phyloP scores from a whole-genome alignment of 2,329 filamentous ascomycete species.

The Dryadomyces quercus-mongolicae region DNA sequence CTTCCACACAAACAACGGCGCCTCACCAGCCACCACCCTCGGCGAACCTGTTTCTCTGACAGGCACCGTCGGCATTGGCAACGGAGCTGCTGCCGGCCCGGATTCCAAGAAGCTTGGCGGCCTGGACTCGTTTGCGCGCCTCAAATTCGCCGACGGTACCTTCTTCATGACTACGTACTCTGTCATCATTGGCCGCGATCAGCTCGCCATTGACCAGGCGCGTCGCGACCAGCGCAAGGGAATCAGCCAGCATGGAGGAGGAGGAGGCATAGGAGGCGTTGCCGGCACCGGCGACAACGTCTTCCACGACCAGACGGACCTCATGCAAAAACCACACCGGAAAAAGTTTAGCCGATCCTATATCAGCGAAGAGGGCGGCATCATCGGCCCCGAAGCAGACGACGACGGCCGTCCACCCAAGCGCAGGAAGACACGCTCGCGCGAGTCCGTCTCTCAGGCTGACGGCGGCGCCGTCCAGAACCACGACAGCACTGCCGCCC shows the following conservation, averaged over 20 bases:
- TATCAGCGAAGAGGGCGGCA: conserved; percentile 58
- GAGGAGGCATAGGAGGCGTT: neutral
- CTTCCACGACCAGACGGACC: conserved; percentile 1
- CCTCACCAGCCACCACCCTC: neutral
- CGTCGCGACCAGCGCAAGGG: conserved; percentile 34
- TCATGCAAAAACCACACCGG: conserved; percentile 13
- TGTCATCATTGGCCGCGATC: conserved; percentile 61
- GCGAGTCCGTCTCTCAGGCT: neutral
- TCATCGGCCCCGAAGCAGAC: conserved; percentile 51
- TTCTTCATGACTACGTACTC: conserved; percentile 70
- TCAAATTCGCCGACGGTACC: conserved; percentile 63
- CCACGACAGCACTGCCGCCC: conserved; percentile 15
- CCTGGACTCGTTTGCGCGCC: conserved; percentile 44
- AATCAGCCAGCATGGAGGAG: neutral
- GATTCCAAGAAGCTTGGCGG: neutral
- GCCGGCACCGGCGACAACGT: neutral
- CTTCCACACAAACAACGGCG: no score
- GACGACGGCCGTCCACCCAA: conserved; percentile 37
- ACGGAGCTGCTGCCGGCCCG: neutral
- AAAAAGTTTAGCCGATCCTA: conserved; percentile 49
- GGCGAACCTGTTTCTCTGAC: neutral
- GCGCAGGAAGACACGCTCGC: conserved; percentile 26
- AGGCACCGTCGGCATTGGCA: no score
- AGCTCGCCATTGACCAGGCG: conserved; percentile 43
- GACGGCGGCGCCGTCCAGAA: neutral